Evolutionary conservation across 306 rosid genomes (phyloP), one percentile per base, ranked within the genome.

Genomic region (Alnus rubra): DNA sequence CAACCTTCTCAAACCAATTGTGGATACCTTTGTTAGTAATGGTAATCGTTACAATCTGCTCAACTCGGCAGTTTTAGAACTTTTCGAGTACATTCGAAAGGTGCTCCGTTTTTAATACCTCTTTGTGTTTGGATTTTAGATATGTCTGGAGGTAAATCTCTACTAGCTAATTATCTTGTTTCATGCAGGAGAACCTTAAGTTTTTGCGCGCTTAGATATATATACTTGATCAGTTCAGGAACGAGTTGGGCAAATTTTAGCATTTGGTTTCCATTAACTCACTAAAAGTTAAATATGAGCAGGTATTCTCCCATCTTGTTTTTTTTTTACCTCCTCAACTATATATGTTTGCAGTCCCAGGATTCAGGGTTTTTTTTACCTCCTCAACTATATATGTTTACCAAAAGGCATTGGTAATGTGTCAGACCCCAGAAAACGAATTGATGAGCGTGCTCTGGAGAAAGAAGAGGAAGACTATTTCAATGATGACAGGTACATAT

Each of bases 41-140:
- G 98, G 98, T 60, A 87, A 86, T 85, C 98, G 98, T 60, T 94
- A 94, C 84, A 94, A 94, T 87, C 90, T 94, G 84, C 97, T 94
- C 74, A 86, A 94, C n/a, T n/a, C n/a, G n/a, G n/a, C n/a, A n/a
- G n/a, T n/a, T n/a, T n/a, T n/a, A n/a, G n/a, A n/a, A n/a, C n/a
- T n/a, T n/a, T n/a, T n/a, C n/a, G n/a, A n/a, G n/a, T n/a, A n/a
- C n/a, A n/a, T n/a, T n/a, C n/a, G n/a, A n/a, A n/a, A n/a, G n/a
- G n/a, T n/a, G n/a, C n/a, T n/a, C n/a, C n/a, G n/a, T n/a, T n/a
- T n/a, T n/a, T n/a, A n/a, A n/a, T n/a, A n/a, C n/a, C n/a, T n/a
- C n/a, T n/a, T n/a, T n/a, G n/a, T n/a, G n/a, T n/a, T n/a, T n/a
- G n/a, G n/a, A n/a, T n/a, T n/a, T n/a, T n/a, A n/a, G n/a, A n/a